phyloP scores from a whole-genome alignment of 2,329 filamentous ascomycete species.

The Fusarium falciforme region DNA sequence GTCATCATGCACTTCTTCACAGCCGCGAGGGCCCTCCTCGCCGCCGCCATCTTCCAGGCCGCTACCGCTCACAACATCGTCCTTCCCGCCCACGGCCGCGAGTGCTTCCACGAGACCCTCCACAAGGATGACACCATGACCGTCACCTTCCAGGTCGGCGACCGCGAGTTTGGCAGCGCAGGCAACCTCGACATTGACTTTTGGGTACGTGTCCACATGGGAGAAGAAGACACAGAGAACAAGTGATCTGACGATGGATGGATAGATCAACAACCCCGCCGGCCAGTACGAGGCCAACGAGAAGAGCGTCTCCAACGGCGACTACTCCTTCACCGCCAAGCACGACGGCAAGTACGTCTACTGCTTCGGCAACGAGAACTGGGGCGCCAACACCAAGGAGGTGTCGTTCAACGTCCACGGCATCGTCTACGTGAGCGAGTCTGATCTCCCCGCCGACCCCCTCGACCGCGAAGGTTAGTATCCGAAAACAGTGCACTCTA shows the following conservation, averaged over 20 bases:
- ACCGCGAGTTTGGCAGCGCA: conserved; percentile 93
- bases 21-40: conserved; percentile 58
- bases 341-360: conserved; percentile 92
- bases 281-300: conserved; percentile 83
- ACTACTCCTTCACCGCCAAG: conserved; percentile 89
- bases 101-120: conserved; percentile 96
- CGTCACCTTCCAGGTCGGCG: conserved; percentile 97
- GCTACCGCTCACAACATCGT: conserved; percentile 93
- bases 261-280: conserved; percentile 80
- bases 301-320: conserved; percentile 85
- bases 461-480: conserved; percentile 86
- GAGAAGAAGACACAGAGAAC: background rate
- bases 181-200: conserved; percentile 98
- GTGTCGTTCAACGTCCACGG: conserved; percentile 99
- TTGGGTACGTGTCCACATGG: conserved; percentile 75
- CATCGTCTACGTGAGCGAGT: conserved; percentile 95
- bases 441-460: conserved; percentile 85
- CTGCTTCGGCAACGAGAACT: conserved; percentile 99
- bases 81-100: conserved; percentile 89
- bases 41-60: conserved; percentile 62
- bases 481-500: background rate
- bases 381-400: conserved; percentile 95
- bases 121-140: conserved; percentile 98
- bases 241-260: background rate
- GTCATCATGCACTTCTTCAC: conserved; percentile 45